Evolutionary conservation across 208 protist species (phyloP).

Genomic region (Acanthamoeba healyi): DNA sequence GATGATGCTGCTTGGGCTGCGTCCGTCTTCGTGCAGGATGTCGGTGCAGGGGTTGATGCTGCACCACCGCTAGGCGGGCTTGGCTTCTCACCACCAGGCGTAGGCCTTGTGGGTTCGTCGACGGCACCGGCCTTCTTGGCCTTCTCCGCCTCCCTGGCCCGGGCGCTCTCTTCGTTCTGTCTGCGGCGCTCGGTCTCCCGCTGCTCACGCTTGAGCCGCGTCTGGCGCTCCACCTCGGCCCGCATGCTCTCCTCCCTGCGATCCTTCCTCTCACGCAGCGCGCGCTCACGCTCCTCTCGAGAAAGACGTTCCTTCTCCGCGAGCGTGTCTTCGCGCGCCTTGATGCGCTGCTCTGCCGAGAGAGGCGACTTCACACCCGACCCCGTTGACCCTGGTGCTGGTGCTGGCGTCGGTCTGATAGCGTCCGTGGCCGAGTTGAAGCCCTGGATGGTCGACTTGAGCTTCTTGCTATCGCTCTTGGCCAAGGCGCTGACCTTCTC

Average conservation of each 20-base stretch:
- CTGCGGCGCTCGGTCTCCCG: neutral
- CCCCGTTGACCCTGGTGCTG: neutral
- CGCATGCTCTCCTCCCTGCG: neutral
- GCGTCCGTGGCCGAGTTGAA: neutral
- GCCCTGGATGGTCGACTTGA: constrained; percentile 62
- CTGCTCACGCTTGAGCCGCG: neutral
- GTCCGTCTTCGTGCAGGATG: too few species aligned
- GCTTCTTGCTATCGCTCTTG: constrained; percentile 36
- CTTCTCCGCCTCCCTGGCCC: neutral
- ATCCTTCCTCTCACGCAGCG: neutral
- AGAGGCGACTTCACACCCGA: neutral
- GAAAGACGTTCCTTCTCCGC: neutral
- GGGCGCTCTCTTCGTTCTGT: neutral
- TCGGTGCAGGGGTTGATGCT: too few species aligned
- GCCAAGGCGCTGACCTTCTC: neutral
- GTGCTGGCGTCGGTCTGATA: neutral
- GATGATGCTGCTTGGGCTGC: too few species aligned
- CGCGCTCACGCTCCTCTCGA: neutral
- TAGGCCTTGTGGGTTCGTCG: neutral
- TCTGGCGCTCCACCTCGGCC: neutral
- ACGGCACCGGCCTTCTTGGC: neutral
- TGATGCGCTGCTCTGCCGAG: neutral
- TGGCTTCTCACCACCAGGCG: neutral
- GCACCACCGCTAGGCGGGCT: neutral
- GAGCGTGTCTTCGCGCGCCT: neutral